phyloP scores from a whole-genome alignment of 257 asterid species.

The Coffea canephora region DNA sequence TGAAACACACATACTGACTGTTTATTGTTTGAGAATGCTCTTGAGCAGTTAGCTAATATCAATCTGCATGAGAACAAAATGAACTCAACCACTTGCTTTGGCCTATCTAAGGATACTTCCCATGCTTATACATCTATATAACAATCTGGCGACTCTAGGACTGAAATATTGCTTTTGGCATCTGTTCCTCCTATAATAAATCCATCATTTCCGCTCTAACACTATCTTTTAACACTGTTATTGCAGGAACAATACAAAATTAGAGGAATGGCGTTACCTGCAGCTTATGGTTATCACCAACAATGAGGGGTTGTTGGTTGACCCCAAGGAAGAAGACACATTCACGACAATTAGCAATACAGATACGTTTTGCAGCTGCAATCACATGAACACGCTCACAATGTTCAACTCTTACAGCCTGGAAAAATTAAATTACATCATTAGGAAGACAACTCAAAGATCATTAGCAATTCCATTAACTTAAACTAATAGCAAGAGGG shows the following conservation, averaged over 20 bases:
- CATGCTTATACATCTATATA: background rate
- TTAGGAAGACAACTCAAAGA: background rate
- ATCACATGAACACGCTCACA: slow-evolving; percentile 97
- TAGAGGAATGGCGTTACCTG: slow-evolving; percentile 45
- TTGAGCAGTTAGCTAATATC: background rate
- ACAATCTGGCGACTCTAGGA: background rate
- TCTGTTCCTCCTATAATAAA: background rate
- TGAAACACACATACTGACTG: background rate
- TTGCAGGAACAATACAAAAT: no score
- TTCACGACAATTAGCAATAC: slow-evolving; percentile 95
- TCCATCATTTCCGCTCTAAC: background rate
- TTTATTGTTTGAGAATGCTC: background rate
- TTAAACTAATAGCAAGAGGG: background rate
- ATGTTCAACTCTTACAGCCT: slow-evolving; percentile 95
- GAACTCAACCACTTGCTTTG: background rate
- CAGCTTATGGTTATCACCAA: slow-evolving; percentile 97
- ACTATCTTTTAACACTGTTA: no score
- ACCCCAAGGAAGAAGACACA: slow-evolving; percentile 90
- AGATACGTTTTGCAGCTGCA: slow-evolving; percentile 83
- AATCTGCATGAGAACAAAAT: background rate
- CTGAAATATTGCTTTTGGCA: background rate
- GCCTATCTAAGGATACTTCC: background rate
- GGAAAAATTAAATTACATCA: slow-evolving; percentile 23
- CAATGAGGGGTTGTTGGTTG: slow-evolving; percentile 85
- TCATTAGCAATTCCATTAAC: background rate